A percentile compares a stretch with the other conserved stretches of the same genome.
These are phyloP conservation scores for Pelargonium fulgidum DNA, from an alignment of 441 rosid genomes.

Conservation along the genomic window DNA sequence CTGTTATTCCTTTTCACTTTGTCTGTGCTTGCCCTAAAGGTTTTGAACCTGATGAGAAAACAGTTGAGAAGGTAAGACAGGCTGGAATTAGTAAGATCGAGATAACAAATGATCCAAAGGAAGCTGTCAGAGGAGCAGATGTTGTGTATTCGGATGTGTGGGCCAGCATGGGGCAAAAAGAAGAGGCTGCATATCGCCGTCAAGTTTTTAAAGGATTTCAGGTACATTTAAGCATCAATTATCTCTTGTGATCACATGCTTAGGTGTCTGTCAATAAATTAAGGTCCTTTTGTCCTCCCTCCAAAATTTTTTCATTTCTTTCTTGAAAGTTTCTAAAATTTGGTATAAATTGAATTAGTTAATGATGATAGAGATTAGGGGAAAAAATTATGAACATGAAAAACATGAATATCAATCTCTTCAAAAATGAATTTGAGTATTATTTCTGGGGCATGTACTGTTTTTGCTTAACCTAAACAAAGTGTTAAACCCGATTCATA, in stretches of 20 bases:
- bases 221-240: slow-evolving; percentile 31
- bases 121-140: slow-evolving; percentile 89
- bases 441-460: no score
- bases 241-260: background rate
- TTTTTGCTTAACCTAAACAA: no score
- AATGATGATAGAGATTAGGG: background rate
- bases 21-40: slow-evolving; percentile 92
- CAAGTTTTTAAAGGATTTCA: slow-evolving; percentile 92
- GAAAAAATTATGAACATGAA: no score
- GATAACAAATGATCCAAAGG: slow-evolving; percentile 76
- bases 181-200: slow-evolving; percentile 81
- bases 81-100: slow-evolving; percentile 92
- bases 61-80: slow-evolving; percentile 60
- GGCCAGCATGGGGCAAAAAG: slow-evolving; percentile 99
- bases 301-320: background rate
- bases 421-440: no score
- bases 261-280: background rate
- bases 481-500: no score
- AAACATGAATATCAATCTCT: no score
- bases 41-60: slow-evolving; percentile 78
- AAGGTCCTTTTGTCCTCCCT: background rate
- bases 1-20: slow-evolving; percentile 88
- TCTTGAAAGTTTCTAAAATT: background rate
- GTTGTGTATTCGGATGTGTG: slow-evolving; percentile 96
- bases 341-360: background rate